Base-by-base conservation (phyloP, 306 rosid species). In the Quercus berberidifolia region DNA sequence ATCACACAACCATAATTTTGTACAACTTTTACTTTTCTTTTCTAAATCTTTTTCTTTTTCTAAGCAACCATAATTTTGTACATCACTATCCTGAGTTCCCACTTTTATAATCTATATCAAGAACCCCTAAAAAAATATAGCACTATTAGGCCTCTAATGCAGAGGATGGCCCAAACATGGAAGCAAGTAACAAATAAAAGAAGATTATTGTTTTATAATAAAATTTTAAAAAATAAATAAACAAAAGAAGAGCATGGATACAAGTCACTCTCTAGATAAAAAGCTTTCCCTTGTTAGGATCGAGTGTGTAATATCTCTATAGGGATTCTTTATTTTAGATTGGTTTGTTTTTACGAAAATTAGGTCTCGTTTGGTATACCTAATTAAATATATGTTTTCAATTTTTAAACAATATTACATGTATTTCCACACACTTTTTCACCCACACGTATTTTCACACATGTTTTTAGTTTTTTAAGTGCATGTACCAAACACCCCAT, bases 1-100 rank as follows among this genome's bases (percentile, higher is more conserved):
- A 49, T 49, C 4, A 49, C 54, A 13, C 17, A 76, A 76, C 87
- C 60, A 46, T 41, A 79, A 71, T 76, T 74, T 79, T 51, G 18
- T 17, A 74, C 74, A 60, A 60, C 14, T 2, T 46, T 46, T 46
- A 10, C 14, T 10, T 46, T 46, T 46, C 3, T 46, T 46, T 46
- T 46, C 14, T 35, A 35, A 35, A 35, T 46, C 14, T 46, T 10
- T 46, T 10, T 31, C 35, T 2, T 46, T 46, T 46, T 46, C 52
- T 2, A 46, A 46, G 52, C 52, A 67, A 67, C 71, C 51, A 67
- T 35, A 68, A 35, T 33, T 19, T 19, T 8, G 52, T 68, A 35
- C 52, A 35, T 68, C 85, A 62, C 76, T 6, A 38, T 75, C 75
- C n/a, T n/a, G 5, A 12, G 54, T 49, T 3, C 4, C 54, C 54